Evolutionary conservation across 352 stramenopile species (phyloP).

Genomic region (Phytophthora tubulina): DNA sequence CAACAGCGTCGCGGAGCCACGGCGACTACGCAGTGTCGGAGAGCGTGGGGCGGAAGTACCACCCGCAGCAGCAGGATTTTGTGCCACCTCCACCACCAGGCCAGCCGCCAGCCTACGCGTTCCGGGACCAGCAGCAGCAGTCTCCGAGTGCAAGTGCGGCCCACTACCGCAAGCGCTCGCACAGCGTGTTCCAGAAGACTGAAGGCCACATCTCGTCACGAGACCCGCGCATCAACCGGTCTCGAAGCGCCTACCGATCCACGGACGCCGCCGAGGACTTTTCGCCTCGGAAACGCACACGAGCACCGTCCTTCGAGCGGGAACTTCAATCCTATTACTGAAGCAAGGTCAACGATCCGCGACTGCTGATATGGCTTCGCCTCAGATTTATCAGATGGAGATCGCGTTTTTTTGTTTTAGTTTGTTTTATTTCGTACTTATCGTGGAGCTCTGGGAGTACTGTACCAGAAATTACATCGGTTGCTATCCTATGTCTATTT

Average conservation of each 20-base stretch:
- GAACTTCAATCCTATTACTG: constrained; percentile 31
- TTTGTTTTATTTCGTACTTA: no score
- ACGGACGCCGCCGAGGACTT: constrained; percentile 28
- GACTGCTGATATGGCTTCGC: constrained; percentile 33
- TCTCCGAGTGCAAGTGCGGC: background rate
- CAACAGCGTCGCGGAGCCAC: constrained; percentile 16
- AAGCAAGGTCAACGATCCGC: background rate
- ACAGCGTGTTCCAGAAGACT: constrained; percentile 34
- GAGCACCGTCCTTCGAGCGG: constrained; percentile 35
- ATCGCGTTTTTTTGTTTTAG: no score
- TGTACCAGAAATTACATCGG: no score
- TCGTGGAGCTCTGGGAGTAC: background rate
- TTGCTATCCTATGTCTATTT: no score
- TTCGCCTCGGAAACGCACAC: constrained; percentile 38
- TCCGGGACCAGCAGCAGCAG: constrained; percentile 24
- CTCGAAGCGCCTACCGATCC: constrained; percentile 42
- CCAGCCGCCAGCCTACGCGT: constrained; percentile 19
- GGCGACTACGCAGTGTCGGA: constrained; percentile 25
- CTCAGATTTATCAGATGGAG: constrained; percentile 34
- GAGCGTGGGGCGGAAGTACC: constrained; percentile 19
- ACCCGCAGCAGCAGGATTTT: constrained; percentile 11
- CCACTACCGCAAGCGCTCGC: constrained; percentile 41
- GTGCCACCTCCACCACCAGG: constrained; percentile 7
- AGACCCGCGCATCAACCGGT: constrained; percentile 39
- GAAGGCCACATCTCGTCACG: constrained; percentile 25